These are phyloP conservation scores for Carex parvula DNA, from an alignment of 176 grass and related monocot species.

Conservation along the genomic window DNA sequence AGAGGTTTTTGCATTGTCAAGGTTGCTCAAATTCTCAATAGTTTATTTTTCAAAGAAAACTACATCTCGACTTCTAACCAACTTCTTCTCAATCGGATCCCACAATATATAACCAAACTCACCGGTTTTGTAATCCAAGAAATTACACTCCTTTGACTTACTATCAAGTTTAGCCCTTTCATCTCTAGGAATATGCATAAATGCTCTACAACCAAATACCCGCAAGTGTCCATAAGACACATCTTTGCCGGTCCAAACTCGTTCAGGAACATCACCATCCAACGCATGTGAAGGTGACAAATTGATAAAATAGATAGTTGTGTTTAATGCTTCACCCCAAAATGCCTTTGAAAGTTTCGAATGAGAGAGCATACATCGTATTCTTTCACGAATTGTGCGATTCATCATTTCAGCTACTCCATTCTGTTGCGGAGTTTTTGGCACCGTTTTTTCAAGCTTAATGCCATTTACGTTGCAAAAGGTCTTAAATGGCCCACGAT, in stretches of 20 bases:
- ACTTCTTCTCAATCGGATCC: no score
- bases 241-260: background rate
- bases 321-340: background rate
- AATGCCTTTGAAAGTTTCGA: background rate
- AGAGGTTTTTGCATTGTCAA: background rate
- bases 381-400: background rate
- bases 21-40: background rate
- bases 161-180: background rate
- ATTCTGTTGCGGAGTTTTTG: background rate
- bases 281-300: background rate
- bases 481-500: background rate
- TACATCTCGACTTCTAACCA: no score
- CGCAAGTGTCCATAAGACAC: background rate
- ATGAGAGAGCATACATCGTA: background rate
- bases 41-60: no score
- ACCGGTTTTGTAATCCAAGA: no score
- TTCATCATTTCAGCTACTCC: background rate
- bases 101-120: no score
- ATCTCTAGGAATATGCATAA: background rate
- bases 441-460: background rate
- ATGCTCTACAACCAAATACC: background rate
- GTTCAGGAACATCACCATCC: background rate
- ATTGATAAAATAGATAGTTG: background rate
- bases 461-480: background rate
- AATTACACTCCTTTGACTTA: background rate